Conservation (phyloP, 164 flowering plant species). For the Stephania cephalantha region DNA sequence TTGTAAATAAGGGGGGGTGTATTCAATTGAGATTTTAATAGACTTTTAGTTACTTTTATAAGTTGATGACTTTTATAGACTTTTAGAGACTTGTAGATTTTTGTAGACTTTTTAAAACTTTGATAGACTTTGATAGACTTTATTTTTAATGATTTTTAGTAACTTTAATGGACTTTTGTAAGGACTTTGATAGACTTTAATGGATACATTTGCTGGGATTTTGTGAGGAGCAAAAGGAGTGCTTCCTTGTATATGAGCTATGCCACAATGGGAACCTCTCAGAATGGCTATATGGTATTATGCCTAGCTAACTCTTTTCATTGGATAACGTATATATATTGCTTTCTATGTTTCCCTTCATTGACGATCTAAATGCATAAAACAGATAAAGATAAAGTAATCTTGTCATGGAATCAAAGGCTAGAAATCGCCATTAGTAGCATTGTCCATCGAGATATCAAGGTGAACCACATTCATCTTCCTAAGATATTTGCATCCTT, state of each 20-base stretch:
- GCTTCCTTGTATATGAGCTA: conserved; percentile 63
- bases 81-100: no score
- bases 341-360: background rate
- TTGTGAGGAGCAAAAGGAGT: conserved; percentile 50
- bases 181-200: no score
- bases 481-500: background rate
- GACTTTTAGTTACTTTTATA: no score
- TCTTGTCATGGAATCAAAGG: conserved; percentile 62
- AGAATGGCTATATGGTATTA: conserved; percentile 70
- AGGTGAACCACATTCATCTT: conserved; percentile 27
- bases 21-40: no score
- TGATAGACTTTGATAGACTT: no score
- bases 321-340: background rate
- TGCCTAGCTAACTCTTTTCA: background rate
- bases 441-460: conserved; percentile 76
- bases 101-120: no score
- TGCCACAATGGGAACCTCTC: conserved; percentile 62
- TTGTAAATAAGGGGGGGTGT: no score
- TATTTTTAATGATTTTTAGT: no score
- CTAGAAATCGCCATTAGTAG: conserved; percentile 55
- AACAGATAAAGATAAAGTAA: conserved; percentile 42
- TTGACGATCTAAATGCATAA: background rate
- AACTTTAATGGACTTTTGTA: no score
- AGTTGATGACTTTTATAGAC: no score
- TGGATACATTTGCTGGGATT: conserved; percentile 52